These are phyloP conservation scores for Byssothecium circinans DNA, from an alignment of 2,329 filamentous ascomycete species.

Conservation along the genomic window DNA sequence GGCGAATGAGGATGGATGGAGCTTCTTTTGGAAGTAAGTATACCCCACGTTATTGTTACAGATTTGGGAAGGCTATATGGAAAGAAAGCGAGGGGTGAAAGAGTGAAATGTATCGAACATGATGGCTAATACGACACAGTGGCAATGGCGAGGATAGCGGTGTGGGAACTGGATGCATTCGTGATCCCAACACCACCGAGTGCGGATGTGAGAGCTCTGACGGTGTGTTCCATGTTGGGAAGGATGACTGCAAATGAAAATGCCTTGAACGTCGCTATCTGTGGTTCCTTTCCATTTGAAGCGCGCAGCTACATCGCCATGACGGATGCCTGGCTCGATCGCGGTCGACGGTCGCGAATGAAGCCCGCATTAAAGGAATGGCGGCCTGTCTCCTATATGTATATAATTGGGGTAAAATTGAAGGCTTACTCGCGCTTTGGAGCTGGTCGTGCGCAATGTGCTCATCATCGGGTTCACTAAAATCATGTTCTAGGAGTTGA, in stretches of 20 bases:
- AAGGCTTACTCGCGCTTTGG: too few relatives aligned
- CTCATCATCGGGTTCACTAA: too few relatives aligned
- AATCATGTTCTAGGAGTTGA: too few relatives aligned
- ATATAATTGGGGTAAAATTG: too few relatives aligned
- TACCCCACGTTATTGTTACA: not conserved
- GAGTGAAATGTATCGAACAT: not conserved
- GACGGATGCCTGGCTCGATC: too few relatives aligned
- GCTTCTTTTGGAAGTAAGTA: conserved; percentile 24
- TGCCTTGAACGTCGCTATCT: not conserved
- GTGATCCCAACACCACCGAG: conserved; percentile 24
- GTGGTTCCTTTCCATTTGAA: too few relatives aligned
- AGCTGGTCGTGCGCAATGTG: too few relatives aligned
- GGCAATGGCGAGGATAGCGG: conserved; percentile 20
- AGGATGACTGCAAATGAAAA: not conserved
- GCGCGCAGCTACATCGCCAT: too few relatives aligned
- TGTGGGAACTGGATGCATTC: conserved; percentile 31
- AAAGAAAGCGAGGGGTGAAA: not conserved
- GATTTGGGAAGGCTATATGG: too few relatives aligned
- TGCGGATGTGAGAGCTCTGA: conserved; percentile 32
- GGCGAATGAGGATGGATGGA: conserved; percentile 18
- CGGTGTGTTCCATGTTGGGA: conserved; percentile 24
- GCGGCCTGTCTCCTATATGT: too few relatives aligned
- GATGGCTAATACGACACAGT: not conserved
- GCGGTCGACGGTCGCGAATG: too few relatives aligned
- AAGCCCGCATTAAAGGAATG: too few relatives aligned